Percentiles rank a stretch among this genome's conserved stretches.
Conservation (phyloP, 1,284 basidiomycete species). For the Puccinia hordei region DNA sequence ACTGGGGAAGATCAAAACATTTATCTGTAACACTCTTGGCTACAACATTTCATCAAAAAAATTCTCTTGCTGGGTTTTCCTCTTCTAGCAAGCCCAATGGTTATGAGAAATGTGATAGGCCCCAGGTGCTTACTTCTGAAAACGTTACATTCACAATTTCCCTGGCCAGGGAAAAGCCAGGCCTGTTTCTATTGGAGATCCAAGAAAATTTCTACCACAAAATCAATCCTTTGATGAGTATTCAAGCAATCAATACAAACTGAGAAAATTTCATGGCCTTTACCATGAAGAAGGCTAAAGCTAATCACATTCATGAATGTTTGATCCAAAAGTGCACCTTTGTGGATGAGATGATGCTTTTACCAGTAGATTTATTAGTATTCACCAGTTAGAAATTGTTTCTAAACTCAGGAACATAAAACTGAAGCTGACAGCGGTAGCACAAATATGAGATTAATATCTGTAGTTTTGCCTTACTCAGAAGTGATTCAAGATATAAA, state of each 20-base stretch:
- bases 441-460: not conserved
- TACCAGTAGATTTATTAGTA: not conserved
- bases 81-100: not conserved
- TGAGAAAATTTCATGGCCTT: not conserved
- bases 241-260: not conserved
- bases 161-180: not conserved
- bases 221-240: not conserved
- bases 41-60: not conserved
- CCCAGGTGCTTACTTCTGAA: not conserved
- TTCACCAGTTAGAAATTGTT: conserved; percentile 8
- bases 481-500: not conserved
- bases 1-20: not conserved
- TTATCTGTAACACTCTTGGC: not conserved
- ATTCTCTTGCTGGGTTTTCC: not conserved
- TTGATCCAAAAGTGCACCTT: not conserved
- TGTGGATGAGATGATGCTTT: not conserved
- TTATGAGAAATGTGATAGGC: not conserved
- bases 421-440: too few relatives aligned
- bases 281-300: not conserved
- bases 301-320: not conserved
- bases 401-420: too few relatives aligned
- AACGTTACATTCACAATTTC: not conserved
- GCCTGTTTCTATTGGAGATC: not conserved
- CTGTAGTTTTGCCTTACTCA: not conserved
- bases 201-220: not conserved